Base-by-base conservation (phyloP, 2,329 filamentous ascomycete genomes). In the Pseudogymnoascus sp. region DNA sequence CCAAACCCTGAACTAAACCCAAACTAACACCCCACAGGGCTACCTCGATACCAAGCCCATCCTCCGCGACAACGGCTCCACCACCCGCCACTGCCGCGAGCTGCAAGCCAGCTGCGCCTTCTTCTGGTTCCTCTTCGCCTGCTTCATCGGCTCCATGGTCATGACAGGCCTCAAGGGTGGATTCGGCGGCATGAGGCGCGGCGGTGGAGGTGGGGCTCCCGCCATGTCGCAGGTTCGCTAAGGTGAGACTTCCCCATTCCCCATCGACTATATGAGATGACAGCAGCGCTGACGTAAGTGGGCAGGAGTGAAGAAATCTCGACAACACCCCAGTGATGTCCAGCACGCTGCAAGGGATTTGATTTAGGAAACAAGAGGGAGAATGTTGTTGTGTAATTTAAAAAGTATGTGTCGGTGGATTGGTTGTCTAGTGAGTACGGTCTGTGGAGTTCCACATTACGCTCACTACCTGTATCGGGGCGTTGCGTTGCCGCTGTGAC, bases 71-170 rank as follows among this genome's bases (percentile, higher is more conserved):
- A 71, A 72, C 73, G 87, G 87, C 64, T 86, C 85, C 53, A 65
- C 67, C 66, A 73, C 87, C 74, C 85, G 87, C 78, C 83, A 88
- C 67, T 93, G 90, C 77, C 86, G 84, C 66, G 85, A 91, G 76
- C 83, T 90, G 14, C 89, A 93, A 78, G 89, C 89, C 38, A 83
- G 84, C 66, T 85, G 84, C 36, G 88, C 84, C 38, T 93, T 93
- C 78, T 81, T 91, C 76, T 93, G 88, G 88, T 92, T 93, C 77
- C 82, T 90, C 59, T 90, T 88, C 73, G 81, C 78, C 40, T 79
- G 82, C 25, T 89, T 88, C 71, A 76, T 79, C 28, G 85, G 78
- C 3, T 81, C 81, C 42, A 73, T 86, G 50, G 78, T 84, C 71
- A 80, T 89, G 66, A 76, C 81, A 63, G 37, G 16, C n/a, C 18